phyloP scores from a whole-genome alignment of 2,329 filamentous ascomycete species.

The Fusarium scirpi region DNA sequence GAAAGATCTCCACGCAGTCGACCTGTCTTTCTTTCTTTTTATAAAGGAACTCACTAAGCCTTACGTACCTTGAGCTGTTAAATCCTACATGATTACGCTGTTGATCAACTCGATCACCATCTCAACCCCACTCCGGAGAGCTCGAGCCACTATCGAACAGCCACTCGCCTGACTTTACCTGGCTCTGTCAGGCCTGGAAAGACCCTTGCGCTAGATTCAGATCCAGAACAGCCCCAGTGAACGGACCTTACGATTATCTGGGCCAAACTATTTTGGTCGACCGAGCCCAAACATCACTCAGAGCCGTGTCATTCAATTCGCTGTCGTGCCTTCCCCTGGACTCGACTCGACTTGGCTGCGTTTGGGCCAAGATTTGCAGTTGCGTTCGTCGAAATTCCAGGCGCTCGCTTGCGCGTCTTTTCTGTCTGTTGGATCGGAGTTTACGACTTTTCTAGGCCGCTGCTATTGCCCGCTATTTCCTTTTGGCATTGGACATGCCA shows the following conservation, averaged over 20 bases:
- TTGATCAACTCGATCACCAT: conserved; percentile 35
- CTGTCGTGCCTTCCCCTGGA: conserved; percentile 10
- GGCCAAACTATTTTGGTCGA: conserved; percentile 45
- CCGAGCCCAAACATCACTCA: conserved; percentile 37
- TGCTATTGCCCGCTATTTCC: conserved; percentile 34
- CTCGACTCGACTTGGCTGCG: neutral
- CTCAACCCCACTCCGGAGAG: conserved; percentile 28
- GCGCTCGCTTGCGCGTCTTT: conserved; percentile 30
- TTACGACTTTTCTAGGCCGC: neutral
- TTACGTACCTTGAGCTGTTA: conserved; percentile 30
- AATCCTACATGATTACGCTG: conserved; percentile 20
- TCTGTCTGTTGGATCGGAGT: conserved; percentile 1
- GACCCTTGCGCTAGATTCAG: conserved; percentile 41
- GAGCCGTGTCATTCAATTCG: conserved; percentile 45
- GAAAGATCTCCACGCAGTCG: conserved; percentile 5
- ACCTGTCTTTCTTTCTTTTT: conserved; percentile 2
- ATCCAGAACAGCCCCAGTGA: conserved; percentile 43
- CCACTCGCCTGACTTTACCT: conserved; percentile 26
- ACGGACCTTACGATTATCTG: conserved; percentile 42
- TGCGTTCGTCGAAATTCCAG: conserved; percentile 23
- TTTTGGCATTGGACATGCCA: neutral
- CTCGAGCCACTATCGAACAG: conserved; percentile 41
- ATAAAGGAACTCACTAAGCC: conserved; percentile 21
- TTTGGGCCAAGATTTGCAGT: conserved; percentile 18
- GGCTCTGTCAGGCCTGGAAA: conserved; percentile 9